Evolutionary conservation across 1,284 basidiomycete species (phyloP).

Genomic region (Irpex sp.): DNA sequence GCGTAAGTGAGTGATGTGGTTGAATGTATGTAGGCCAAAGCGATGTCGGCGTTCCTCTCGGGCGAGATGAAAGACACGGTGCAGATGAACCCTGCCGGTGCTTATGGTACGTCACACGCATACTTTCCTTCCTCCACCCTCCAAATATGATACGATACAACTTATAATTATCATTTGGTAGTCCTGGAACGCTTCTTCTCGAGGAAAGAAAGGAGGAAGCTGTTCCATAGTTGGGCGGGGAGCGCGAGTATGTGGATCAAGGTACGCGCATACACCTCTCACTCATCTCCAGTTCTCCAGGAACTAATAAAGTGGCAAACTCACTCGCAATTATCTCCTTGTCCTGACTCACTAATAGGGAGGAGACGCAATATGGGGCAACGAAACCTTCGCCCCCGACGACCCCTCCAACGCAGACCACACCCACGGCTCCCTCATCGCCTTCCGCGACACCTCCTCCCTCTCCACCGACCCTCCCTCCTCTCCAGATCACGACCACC

Average conservation of each 20-base stretch:
- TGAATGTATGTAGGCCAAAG: slow-evolving; percentile 45
- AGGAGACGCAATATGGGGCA: slow-evolving; percentile 90
- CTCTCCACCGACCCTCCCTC: no score
- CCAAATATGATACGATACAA: not conserved
- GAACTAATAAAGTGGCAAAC: no score
- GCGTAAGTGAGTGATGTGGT: not conserved
- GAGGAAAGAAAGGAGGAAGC: slow-evolving; percentile 80
- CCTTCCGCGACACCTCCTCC: slow-evolving; percentile 67
- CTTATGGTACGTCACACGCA: slow-evolving; percentile 53
- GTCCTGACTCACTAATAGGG: slow-evolving; percentile 65
- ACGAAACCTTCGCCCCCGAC: slow-evolving; percentile 70
- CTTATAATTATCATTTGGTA: slow-evolving; percentile 22
- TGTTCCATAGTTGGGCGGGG: slow-evolving; percentile 96
- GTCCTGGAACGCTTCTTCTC: slow-evolving; percentile 89
- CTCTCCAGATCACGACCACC: no score
- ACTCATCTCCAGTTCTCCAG: no score
- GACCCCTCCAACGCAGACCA: slow-evolving; percentile 62
- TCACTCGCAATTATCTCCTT: no score
- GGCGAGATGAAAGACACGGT: slow-evolving; percentile 97
- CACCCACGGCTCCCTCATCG: slow-evolving; percentile 80
- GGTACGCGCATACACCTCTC: slow-evolving; percentile 33
- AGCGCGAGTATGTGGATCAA: slow-evolving; percentile 93
- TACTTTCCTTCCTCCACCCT: no score
- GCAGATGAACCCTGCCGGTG: slow-evolving; percentile 83
- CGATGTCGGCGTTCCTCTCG: slow-evolving; percentile 93